These are phyloP conservation scores for Bryoerythrophyllum caledonicum DNA, from an alignment of 225 moss, liverwort and hornwort genomes.

Conservation along the genomic window DNA sequence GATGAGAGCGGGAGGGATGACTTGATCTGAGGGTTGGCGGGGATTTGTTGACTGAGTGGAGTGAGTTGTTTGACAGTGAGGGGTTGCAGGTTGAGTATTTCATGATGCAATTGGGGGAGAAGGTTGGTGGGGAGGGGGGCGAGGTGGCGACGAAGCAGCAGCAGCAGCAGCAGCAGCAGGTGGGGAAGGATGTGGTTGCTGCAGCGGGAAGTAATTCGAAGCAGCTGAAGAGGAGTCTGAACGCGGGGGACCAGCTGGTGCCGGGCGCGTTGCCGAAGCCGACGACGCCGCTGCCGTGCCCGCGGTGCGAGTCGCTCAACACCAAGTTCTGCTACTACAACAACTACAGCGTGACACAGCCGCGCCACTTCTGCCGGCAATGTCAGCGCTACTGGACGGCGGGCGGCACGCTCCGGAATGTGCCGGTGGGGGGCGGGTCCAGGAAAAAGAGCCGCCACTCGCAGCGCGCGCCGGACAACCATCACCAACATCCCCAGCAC, in stretches of 20 bases:
- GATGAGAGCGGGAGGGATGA: neutral
- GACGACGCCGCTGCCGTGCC: slow-evolving; percentile 28
- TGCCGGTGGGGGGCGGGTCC: slow-evolving; percentile 40
- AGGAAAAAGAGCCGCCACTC: slow-evolving; percentile 39
- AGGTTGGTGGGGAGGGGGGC: neutral
- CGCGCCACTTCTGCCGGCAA: slow-evolving; percentile 48
- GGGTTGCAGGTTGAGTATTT: neutral
- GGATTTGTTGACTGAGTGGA: no score
- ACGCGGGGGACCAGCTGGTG: neutral
- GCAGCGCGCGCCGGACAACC: slow-evolving; percentile 2
- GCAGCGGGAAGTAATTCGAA: neutral
- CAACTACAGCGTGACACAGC: slow-evolving; percentile 45
- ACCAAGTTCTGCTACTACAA: slow-evolving; percentile 54
- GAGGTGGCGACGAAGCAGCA: neutral
- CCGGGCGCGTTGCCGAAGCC: neutral
- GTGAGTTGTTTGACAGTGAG: neutral
- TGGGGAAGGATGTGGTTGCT: neutral
- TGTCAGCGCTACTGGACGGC: slow-evolving; percentile 55
- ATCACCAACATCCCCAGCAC: no score
- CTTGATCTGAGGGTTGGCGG: neutral
- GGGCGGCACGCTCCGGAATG: slow-evolving; percentile 41
- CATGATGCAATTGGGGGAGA: slow-evolving; percentile 19
- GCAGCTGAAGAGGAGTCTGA: slow-evolving; percentile 4
- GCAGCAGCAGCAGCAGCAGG: no score
- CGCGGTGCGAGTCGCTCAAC: slow-evolving; percentile 45